These are phyloP conservation scores for Fallopia convolvulus DNA, from an alignment of 148 eudicot genomes.

Conservation along the genomic window DNA sequence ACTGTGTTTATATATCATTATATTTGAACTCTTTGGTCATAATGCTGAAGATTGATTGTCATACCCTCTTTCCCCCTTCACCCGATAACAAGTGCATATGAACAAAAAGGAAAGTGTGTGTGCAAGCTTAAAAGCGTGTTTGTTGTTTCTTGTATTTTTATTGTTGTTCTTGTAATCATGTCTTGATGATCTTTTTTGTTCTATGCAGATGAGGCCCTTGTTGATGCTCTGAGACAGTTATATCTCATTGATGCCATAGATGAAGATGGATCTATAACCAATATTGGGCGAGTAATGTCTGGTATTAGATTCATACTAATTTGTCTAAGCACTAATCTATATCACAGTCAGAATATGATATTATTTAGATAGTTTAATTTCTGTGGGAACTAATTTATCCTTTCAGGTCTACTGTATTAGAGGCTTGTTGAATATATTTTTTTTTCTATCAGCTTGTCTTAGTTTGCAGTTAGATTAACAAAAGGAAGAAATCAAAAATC, in stretches of 20 bases:
- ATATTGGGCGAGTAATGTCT: slow-evolving; percentile 76
- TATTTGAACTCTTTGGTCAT: neutral
- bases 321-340: neutral
- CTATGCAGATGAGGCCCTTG: slow-evolving; percentile 75
- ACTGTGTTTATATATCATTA: neutral
- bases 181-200: slow-evolving; percentile 10
- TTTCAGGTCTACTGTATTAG: neutral
- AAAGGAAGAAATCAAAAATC: neutral
- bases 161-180: slow-evolving; percentile 5
- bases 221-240: slow-evolving; percentile 88
- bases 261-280: slow-evolving; percentile 75
- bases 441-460: neutral
- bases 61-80: slow-evolving; percentile 4
- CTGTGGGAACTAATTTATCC: neutral
- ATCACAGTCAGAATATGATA: neutral
- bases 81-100: neutral
- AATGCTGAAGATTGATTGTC: neutral
- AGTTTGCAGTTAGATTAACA: neutral
- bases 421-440: neutral
- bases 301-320: slow-evolving; percentile 31
- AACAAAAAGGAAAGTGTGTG: neutral
- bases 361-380: neutral
- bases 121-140: neutral
- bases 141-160: neutral
- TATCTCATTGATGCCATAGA: slow-evolving; percentile 95